Base-by-base conservation (phyloP, 2,329 filamentous ascomycete species). In the Pseudocercospora ulei region DNA sequence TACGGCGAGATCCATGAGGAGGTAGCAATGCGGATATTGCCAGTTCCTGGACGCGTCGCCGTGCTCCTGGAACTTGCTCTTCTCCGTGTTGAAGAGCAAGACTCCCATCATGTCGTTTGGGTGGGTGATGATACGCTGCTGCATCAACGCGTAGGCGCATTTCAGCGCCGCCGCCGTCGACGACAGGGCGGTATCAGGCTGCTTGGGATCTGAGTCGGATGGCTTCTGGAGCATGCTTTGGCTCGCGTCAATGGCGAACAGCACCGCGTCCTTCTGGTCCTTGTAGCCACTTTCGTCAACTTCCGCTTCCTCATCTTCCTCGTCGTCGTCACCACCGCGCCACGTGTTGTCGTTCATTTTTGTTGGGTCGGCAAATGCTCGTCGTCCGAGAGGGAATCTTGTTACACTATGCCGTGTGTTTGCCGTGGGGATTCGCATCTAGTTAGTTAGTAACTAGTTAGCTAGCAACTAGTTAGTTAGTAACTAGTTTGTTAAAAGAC, bases 61-160 rank as follows among this genome's bases (percentile, higher is more conserved):
- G 28, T 79, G 77, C 9, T 78, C 75, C 29, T 80, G 75, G 48
- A 86, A 87, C 52, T 80, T 86, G 24, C 85, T 83, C 62, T 83
- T 75, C 55, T 92, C 71, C 0, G 90, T 98, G 5, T 87, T 87
- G 58, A 92, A 98, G 0, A 98, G 69, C 23, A 98, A 62, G 16
- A 98, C 81, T 1, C 88, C 87, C 74, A 98, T 95, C 83, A 95
- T 92, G 46, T 98, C 90, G 56, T 80, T 87, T 1, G 90, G 90
- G 46, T 87, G 88, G 3, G 88, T 88, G 53, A 98, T 96, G 62
- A 98, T 96, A 53, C 90, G 84, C 65, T 96, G 88, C 64, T 96
- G 85, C 84, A 98, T 95, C 37, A 98, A 70, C 56, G 85, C 77
- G 56, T 93, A 93, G 41, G 88, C 90, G 54, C 85, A 95, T 69